phyloP scores from a whole-genome alignment of 306 rosid species.

The Oemleria cerasiformis region DNA sequence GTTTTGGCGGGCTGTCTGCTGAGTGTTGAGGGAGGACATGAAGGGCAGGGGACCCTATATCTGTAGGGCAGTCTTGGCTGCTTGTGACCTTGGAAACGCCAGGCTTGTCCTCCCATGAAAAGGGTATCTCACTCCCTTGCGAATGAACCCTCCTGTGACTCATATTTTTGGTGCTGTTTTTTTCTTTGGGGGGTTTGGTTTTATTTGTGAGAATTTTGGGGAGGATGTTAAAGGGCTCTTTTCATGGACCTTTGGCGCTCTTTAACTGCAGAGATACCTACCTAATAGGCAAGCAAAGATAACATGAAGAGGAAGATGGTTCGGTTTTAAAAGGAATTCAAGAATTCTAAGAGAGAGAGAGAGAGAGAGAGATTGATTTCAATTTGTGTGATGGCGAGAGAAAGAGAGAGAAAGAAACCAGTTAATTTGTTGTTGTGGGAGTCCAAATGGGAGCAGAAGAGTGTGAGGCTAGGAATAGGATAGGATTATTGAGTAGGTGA shows the following conservation, averaged over 20 bases:
- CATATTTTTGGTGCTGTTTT: conserved; percentile 22
- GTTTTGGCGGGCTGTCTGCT: not conserved
- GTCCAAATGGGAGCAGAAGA: not conserved
- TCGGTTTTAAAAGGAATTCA: conserved; percentile 33
- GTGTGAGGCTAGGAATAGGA: not conserved
- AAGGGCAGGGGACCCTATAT: conserved; percentile 15
- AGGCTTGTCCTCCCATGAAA: conserved; percentile 82
- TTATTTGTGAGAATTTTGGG: not conserved
- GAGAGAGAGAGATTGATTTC: not conserved
- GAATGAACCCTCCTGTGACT: conserved; percentile 66
- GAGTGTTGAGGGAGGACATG: conserved; percentile 4
- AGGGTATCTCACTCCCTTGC: conserved; percentile 73
- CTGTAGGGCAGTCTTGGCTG: conserved; percentile 25
- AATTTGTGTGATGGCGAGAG: not conserved
- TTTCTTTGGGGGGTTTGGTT: not conserved
- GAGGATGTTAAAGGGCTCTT: conserved; percentile 34
- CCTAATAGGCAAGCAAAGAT: conserved; percentile 39
- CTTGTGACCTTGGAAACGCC: conserved; percentile 59
- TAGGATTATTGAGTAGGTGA: not conserved
- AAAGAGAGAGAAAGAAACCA: not conserved
- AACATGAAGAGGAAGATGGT: conserved; percentile 58
- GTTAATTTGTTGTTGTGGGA: not conserved
- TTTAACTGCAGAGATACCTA: conserved; percentile 42
- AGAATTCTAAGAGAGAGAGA: not conserved
- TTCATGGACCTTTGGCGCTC: conserved; percentile 36